Evolutionary conservation across 257 asterid genomes (phyloP).

Genomic region (Sherardia arvensis): DNA sequence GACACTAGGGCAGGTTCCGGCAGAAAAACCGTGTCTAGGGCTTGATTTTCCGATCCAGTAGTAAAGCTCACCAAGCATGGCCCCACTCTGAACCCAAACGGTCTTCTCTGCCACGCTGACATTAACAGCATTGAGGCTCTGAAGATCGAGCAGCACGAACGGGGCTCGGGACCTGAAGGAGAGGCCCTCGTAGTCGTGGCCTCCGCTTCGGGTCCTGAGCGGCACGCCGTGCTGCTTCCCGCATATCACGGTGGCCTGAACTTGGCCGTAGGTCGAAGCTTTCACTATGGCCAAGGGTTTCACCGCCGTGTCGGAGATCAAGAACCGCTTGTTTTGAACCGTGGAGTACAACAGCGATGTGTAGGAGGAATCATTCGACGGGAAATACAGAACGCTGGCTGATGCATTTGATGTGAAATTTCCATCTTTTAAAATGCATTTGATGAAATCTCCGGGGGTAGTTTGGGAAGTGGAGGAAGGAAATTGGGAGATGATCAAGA

Average conservation of each 20-base stretch:
- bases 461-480: background rate
- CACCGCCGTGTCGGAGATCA: background rate
- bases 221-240: background rate
- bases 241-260: background rate
- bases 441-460: background rate
- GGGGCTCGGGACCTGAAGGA: background rate
- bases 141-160: background rate
- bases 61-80: background rate
- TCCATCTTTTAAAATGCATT: background rate
- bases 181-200: background rate
- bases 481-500: background rate
- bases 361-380: background rate
- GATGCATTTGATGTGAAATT: background rate
- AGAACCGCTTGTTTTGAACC: background rate
- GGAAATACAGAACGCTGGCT: background rate
- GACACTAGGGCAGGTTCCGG: background rate
- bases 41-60: background rate
- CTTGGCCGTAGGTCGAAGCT: background rate
- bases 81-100: background rate
- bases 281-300: background rate
- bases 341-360: background rate
- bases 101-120: background rate
- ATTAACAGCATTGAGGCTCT: background rate
- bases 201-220: background rate
- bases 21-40: background rate